These are phyloP conservation scores for Primulina tabacum DNA, from an alignment of 257 asterid genomes.

Conservation along the genomic window DNA sequence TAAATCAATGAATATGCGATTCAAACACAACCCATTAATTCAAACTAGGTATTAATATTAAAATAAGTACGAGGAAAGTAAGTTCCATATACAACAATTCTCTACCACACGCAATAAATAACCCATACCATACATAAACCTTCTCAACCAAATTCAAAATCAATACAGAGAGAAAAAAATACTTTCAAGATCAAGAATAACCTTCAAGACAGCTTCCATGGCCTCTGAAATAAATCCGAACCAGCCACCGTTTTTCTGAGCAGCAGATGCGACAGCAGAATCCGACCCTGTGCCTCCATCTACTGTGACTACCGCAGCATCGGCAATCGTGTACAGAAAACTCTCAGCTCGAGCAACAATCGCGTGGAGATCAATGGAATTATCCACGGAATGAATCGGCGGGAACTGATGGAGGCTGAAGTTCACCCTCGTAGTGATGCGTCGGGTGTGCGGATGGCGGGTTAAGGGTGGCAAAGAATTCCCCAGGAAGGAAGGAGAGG, in stretches of 20 bases:
- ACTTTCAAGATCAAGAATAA: conserved; percentile 20
- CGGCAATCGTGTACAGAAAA: conserved; percentile 81
- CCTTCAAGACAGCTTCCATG: conserved; percentile 97
- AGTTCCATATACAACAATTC: not conserved
- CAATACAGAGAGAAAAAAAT: not conserved
- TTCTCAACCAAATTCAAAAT: conserved; percentile 10
- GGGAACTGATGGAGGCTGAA: conserved; percentile 74
- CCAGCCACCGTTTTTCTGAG: conserved; percentile 87
- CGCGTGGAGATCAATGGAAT: conserved; percentile 45
- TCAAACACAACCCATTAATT: not conserved
- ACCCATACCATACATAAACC: not conserved
- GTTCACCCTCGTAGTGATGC: conserved; percentile 52
- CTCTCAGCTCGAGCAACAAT: conserved; percentile 67
- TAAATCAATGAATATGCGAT: not conserved
- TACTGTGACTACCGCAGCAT: conserved; percentile 71
- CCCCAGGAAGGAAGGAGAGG: conserved; percentile 65
- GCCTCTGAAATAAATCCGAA: conserved; percentile 91
- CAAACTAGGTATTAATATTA: no score
- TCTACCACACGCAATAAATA: not conserved
- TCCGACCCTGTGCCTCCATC: conserved; percentile 51
- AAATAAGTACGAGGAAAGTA: no score
- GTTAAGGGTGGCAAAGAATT: conserved; percentile 55
- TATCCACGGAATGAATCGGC: conserved; percentile 35
- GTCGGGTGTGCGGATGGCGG: conserved; percentile 48
- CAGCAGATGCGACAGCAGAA: conserved; percentile 31